Base-by-base conservation (phyloP, 2,329 filamentous ascomycete genomes). In the Claviceps pazoutovae region DNA sequence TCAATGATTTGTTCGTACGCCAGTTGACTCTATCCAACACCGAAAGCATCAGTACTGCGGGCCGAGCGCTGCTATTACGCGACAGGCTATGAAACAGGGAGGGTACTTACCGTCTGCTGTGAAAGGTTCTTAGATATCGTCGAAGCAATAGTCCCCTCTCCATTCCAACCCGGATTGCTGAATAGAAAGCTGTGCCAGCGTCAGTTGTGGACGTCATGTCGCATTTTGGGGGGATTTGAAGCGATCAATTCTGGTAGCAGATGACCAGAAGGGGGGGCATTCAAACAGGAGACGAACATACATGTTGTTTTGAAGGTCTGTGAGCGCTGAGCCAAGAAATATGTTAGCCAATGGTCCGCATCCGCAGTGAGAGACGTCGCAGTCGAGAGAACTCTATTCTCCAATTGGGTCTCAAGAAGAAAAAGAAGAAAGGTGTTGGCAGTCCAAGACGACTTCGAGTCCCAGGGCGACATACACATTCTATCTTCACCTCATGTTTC, bases 81-180 rank as follows among this genome's bases (percentile, higher is more conserved):
- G 38, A 34, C 19, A 21, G 4, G 14, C 50, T 36, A 51, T 19
- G 42, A 39, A 5, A 17, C 5, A 19, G 30, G 5, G 45, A 26
- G 2, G 52, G 45, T 43, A 71, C 76, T 58, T 66, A 80, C 77
- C 59, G 75, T 74, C 53, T 76, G 62, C 45, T 74, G 73, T 30
- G 76, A 80, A 55, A 81, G 72, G 59, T 81, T 81, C 55, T 70
- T 68, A 56, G 80, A 71, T 55, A 79, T 70, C 51, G 74, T 78
- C 56, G 71, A 75, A 42, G 76, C 71, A 51, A 74, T 65, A 21
- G 72, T 73, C 55, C 68, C 68, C 51, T 69, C 69, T 57, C 74
- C 73, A 50, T 66, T 68, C 71, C 74, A 80, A 51, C 71, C 71
- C 34, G 78, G 78, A 64, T 80, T 79, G 66, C 74, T 80, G 64